Base-by-base conservation (phyloP, 257 asterid species). In the Capsicum rhomboideum region DNA sequence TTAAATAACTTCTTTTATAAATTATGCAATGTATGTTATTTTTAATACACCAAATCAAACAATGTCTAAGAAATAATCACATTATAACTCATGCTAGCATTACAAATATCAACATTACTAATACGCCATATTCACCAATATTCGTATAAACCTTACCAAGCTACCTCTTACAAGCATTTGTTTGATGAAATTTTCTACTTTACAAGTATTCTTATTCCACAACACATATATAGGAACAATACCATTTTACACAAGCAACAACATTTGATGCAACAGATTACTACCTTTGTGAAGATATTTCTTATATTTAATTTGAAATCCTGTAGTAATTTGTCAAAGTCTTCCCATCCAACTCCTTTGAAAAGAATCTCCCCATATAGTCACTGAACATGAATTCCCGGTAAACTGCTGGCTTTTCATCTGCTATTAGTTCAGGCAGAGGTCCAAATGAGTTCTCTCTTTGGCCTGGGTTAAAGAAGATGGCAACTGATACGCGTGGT, bases 271-370 rank as follows among this genome's bases (percentile, higher is more conserved):
- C 13, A 46, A 21, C 58, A 16, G 17, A 49, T 7, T 0, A 23
- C 72, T 6, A 31, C 42, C 44, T 29, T 28, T 8, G 34, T 26
- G 6, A 21, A 14, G 9, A 49, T 8, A 26, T 4, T 40, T 75
- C 0, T 26, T 49, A 49, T 4, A 26, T 26, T 75, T 75, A 26
- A 75, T 64, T 64, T 84, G 71, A 87, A 53, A 87, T 21, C 77
- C 88, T 82, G 87, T 87, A 86, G 85, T 75, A 89, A 75, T 87
- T 85, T 44, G 88, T 88, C 80, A 90, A 53, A 8, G 87, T 89
- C 82, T 87, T 90, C 53, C 91, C 90, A 82, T 87, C 93, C 83
- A 90, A 85, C 84, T 88, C 93, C 87, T 90, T 90, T 10, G 90
- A 28, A 85, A 90, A 90, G 85, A 88, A 88, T 64, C 89, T 82